Evolutionary conservation across 1,284 basidiomycete species (phyloP).

Genomic region (Pseudozyma hubeiensis): DNA sequence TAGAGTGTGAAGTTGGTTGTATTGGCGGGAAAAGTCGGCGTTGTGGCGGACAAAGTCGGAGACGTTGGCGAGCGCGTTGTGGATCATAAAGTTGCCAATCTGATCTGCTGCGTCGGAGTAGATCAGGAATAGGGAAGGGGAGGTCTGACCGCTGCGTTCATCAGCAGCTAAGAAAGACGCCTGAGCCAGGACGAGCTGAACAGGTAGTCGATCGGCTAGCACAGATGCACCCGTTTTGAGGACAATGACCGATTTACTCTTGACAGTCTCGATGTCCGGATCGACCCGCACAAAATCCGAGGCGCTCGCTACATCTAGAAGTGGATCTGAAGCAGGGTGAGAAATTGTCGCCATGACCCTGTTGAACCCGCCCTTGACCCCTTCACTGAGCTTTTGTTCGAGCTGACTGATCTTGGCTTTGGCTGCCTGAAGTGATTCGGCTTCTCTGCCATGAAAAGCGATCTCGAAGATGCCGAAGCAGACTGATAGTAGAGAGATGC

Average conservation of each 20-base stretch:
- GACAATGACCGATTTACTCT: slow-evolving; percentile 22
- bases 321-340: neutral
- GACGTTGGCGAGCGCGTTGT: slow-evolving; percentile 36
- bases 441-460: slow-evolving; percentile 30
- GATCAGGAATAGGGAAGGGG: slow-evolving; percentile 12
- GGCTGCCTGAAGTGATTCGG: slow-evolving; percentile 18
- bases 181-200: slow-evolving; percentile 32
- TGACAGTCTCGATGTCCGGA: slow-evolving; percentile 9
- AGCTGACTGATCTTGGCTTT: slow-evolving; percentile 15
- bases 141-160: slow-evolving; percentile 7
- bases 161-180: neutral
- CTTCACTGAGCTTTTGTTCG: slow-evolving; percentile 8
- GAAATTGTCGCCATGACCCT: slow-evolving; percentile 4
- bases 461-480: slow-evolving; percentile 21
- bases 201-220: slow-evolving; percentile 30
- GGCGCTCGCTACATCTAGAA: too few species aligned
- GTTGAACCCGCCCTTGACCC: slow-evolving; percentile 7
- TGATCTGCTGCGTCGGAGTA: slow-evolving; percentile 26
- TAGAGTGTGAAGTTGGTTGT: slow-evolving; percentile 17
- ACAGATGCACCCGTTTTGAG: slow-evolving; percentile 41
- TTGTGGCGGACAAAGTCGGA: slow-evolving; percentile 15
- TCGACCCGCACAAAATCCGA: neutral
- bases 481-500: slow-evolving; percentile 12
- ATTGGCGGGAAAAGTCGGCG: slow-evolving; percentile 10
- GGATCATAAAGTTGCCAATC: slow-evolving; percentile 14